Evolutionary conservation across 2,329 filamentous ascomycete genomes (phyloP).

Genomic region (Cladosporium halotolerans): DNA sequence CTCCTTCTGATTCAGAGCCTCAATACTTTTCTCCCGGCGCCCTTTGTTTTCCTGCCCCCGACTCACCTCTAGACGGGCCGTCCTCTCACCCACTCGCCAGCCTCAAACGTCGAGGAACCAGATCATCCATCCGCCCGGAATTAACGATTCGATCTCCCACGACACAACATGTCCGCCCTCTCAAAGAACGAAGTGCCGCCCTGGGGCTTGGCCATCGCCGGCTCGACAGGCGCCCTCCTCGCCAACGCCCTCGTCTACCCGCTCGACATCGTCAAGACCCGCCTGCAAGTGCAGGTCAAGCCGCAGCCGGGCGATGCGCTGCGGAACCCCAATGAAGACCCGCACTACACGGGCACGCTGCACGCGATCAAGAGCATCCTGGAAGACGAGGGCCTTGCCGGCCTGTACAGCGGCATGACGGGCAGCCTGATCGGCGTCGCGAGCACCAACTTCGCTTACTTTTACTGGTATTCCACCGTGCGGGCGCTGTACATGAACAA

Average conservation of each 20-base stretch:
- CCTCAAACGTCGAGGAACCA: neutral
- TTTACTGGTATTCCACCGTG: slow-evolving; percentile 96
- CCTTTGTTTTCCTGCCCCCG: no score
- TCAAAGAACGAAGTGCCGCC: slow-evolving; percentile 62
- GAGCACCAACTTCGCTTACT: slow-evolving; percentile 98
- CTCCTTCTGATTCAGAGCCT: no score
- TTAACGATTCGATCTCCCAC: neutral
- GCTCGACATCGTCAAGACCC: slow-evolving; percentile 94
- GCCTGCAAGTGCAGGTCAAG: slow-evolving; percentile 90
- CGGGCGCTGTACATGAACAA: slow-evolving; percentile 67
- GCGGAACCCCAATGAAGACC: slow-evolving; percentile 42
- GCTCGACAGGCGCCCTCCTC: slow-evolving; percentile 85
- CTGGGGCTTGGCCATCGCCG: slow-evolving; percentile 89
- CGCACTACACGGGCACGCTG: slow-evolving; percentile 79
- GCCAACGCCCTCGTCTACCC: slow-evolving; percentile 96
- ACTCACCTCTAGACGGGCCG: no score
- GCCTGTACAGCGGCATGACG: slow-evolving; percentile 83
- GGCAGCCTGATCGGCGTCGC: slow-evolving; percentile 86
- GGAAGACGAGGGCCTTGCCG: slow-evolving; percentile 68
- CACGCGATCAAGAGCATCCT: slow-evolving; percentile 84
- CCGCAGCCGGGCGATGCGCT: slow-evolving; percentile 38
- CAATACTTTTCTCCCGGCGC: no score
- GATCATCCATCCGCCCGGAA: neutral
- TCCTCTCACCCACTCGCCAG: no score
- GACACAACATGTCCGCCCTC: slow-evolving; percentile 21